phyloP scores from a whole-genome alignment of 2,329 filamentous ascomycete species.

The Botryotinia convoluta region DNA sequence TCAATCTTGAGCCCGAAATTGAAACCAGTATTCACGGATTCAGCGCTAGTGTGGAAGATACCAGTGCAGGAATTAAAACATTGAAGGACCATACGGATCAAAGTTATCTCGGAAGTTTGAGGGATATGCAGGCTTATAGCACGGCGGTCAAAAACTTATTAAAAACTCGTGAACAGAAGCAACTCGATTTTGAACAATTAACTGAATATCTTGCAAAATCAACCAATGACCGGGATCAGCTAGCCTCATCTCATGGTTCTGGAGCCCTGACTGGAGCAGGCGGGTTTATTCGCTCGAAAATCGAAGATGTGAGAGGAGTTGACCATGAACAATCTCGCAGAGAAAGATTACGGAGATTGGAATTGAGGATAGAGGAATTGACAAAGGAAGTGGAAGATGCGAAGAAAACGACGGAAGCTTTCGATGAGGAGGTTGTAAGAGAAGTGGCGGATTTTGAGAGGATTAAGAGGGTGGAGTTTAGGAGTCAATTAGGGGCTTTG shows the following conservation, averaged over 20 bases:
- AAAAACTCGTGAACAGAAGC: conserved; percentile 93
- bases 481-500: conserved; percentile 76
- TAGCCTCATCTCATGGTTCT: conserved; percentile 57
- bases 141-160: conserved; percentile 81
- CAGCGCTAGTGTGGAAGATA: conserved; percentile 80
- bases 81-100: conserved; percentile 91
- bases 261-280: conserved; percentile 70
- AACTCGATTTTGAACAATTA: conserved; percentile 93
- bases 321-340: conserved; percentile 91
- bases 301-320: conserved; percentile 94
- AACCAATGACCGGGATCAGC: conserved; percentile 74
- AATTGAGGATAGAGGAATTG: conserved; percentile 88
- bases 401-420: conserved; percentile 83
- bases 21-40: conserved; percentile 82
- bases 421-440: conserved; percentile 92
- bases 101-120: conserved; percentile 86
- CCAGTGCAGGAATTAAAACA: conserved; percentile 70
- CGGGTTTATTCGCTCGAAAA: conserved; percentile 86
- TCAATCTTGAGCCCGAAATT: conserved; percentile 82
- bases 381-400: conserved; percentile 86
- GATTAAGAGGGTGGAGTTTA: conserved; percentile 93
- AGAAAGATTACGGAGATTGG: conserved; percentile 83
- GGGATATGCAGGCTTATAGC: conserved; percentile 95
- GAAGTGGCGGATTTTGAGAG: conserved; percentile 93
- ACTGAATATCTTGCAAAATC: conserved; percentile 95